Evolutionary conservation across 345 rosid genomes (phyloP).

Genomic region (Boechera divaricarpa): DNA sequence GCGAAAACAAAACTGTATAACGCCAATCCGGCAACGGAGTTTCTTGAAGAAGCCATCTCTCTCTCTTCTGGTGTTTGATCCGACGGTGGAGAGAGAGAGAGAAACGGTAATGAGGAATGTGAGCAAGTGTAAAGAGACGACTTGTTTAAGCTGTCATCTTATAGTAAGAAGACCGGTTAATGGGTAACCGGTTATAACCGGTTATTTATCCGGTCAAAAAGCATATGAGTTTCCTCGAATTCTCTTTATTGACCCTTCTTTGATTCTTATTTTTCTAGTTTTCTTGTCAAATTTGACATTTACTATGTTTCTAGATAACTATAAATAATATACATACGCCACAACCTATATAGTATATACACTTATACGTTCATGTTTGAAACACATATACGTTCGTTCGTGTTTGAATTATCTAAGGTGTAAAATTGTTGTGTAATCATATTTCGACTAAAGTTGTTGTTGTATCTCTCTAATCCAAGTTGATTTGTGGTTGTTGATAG

Average conservation of each 20-base stretch:
- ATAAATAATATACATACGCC: background rate
- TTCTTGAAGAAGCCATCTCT: slow-evolving; percentile 38
- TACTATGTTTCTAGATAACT: slow-evolving; percentile 29
- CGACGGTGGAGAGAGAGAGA: background rate
- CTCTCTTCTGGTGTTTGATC: slow-evolving; percentile 16
- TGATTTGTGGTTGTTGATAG: background rate
- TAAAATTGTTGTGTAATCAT: background rate
- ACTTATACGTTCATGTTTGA: background rate
- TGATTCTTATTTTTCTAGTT: slow-evolving; percentile 1
- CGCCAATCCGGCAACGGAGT: slow-evolving; percentile 29
- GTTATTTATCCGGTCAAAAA: slow-evolving; percentile 19
- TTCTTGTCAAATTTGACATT: slow-evolving; percentile 42
- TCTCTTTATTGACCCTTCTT: slow-evolving; percentile 18
- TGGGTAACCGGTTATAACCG: slow-evolving; percentile 34
- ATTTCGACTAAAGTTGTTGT: background rate
- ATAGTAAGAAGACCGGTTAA: slow-evolving; percentile 25
- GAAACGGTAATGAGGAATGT: slow-evolving; percentile 2
- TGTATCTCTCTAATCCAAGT: slow-evolving; percentile 1
- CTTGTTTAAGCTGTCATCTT: slow-evolving; percentile 15
- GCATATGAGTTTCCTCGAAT: slow-evolving; percentile 27
- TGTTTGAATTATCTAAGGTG: background rate
- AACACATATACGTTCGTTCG: too few relatives aligned
- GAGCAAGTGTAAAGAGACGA: slow-evolving; percentile 22
- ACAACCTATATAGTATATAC: background rate
- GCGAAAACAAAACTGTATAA: slow-evolving; percentile 45